Evolutionary conservation across 768 basidiomycete species (phyloP).

Genomic region (Panus rudis): DNA sequence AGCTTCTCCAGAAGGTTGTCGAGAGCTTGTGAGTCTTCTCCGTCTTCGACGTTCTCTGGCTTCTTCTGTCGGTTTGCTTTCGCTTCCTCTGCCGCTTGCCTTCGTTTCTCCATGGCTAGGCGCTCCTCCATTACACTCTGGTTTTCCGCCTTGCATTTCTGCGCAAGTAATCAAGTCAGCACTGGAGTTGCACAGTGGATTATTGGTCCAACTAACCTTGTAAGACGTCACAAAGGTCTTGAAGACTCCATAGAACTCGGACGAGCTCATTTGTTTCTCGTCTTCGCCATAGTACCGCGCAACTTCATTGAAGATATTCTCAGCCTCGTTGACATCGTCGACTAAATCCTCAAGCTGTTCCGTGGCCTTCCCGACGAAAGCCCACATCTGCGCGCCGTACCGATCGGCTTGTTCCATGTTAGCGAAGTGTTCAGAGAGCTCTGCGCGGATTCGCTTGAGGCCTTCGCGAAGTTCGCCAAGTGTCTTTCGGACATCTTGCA

Average conservation of each 20-base stretch:
- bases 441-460: slow-evolving; percentile 71
- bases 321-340: slow-evolving; percentile 84
- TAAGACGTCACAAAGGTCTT: slow-evolving; percentile 96
- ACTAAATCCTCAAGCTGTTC: slow-evolving; percentile 73
- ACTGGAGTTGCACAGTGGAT: not conserved
- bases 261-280: slow-evolving; percentile 74
- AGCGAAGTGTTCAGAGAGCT: slow-evolving; percentile 73
- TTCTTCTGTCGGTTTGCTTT: slow-evolving; percentile 48
- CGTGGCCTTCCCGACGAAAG: slow-evolving; percentile 72
- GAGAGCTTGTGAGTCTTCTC: slow-evolving; percentile 50
- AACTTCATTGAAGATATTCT: slow-evolving; percentile 77
- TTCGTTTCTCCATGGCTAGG: slow-evolving; percentile 59
- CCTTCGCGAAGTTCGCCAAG: slow-evolving; percentile 67
- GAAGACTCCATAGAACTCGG: slow-evolving; percentile 95
- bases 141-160: slow-evolving; percentile 90
- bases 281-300: slow-evolving; percentile 93
- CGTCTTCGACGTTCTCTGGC: slow-evolving; percentile 34
- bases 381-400: slow-evolving; percentile 90
- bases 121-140: slow-evolving; percentile 67
- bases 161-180: slow-evolving; percentile 2
- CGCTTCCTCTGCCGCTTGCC: slow-evolving; percentile 57
- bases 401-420: slow-evolving; percentile 65
- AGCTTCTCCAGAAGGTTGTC: slow-evolving; percentile 70
- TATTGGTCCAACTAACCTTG: slow-evolving; percentile 46
- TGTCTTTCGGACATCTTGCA: slow-evolving; percentile 78